Conservation (phyloP, 2,329 filamentous ascomycete genomes). For the Chaetothyriales sp. region DNA sequence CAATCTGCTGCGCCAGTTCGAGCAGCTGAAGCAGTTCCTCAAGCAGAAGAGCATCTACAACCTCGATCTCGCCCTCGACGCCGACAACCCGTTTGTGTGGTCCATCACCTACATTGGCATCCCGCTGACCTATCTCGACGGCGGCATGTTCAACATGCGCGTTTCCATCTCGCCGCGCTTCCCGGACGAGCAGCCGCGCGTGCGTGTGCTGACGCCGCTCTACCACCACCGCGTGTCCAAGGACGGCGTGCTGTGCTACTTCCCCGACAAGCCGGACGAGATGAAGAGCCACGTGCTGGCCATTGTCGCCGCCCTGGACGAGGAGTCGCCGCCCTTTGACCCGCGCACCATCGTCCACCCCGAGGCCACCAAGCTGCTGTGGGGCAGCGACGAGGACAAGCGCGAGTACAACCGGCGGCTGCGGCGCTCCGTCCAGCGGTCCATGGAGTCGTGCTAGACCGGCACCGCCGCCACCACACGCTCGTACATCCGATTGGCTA, state of each 20-base stretch:
- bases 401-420: conserved; percentile 74
- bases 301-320: conserved; percentile 70
- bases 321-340: conserved; percentile 77
- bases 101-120: conserved; percentile 75
- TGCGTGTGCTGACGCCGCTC: conserved; percentile 63
- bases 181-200: conserved; percentile 75
- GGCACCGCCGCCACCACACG: too few species aligned
- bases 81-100: conserved; percentile 85
- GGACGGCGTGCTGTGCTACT: conserved; percentile 74
- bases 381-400: conserved; percentile 65
- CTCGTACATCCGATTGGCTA: neutral
- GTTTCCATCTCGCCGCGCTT: conserved; percentile 72
- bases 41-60: conserved; percentile 56
- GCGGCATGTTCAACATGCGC: conserved; percentile 71
- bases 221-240: conserved; percentile 79
- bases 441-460: neutral
- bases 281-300: conserved; percentile 71
- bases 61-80: conserved; percentile 60
- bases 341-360: conserved; percentile 76
- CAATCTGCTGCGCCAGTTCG: conserved; percentile 70
- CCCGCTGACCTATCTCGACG: conserved; percentile 86
- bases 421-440: conserved; percentile 14
- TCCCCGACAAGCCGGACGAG: conserved; percentile 54
- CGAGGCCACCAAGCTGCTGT: conserved; percentile 74
- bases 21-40: conserved; percentile 65